phyloP scores from a whole-genome alignment of 2,329 filamentous ascomycete genomes.

The Phialophora macrospora region DNA sequence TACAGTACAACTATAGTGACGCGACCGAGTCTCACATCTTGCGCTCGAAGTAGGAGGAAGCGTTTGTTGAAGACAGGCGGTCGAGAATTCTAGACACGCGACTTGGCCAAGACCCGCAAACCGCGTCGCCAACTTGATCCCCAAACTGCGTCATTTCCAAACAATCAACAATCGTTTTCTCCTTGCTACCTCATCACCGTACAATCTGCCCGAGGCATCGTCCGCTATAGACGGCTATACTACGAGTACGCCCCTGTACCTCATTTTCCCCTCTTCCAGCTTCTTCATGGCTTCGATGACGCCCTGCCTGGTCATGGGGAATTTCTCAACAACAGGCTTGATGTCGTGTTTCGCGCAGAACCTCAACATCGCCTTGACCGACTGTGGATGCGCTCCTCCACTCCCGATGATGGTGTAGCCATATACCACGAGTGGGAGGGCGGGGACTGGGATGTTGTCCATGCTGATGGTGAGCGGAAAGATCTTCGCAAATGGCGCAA shows the following conservation, averaged over 20 bases:
- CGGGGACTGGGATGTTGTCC: slow-evolving; percentile 29
- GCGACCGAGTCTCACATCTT: not conserved
- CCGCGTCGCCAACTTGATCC: not conserved
- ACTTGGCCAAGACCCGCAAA: not conserved
- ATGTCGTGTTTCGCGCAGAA: slow-evolving; percentile 68
- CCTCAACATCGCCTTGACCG: slow-evolving; percentile 67
- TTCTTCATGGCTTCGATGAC: slow-evolving; percentile 56
- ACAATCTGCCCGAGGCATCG: not conserved
- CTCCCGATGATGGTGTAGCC: slow-evolving; percentile 28
- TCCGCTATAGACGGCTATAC: slow-evolving; percentile 2
- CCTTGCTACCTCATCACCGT: not conserved
- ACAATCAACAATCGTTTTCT: not conserved
- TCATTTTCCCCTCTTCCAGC: slow-evolving; percentile 55
- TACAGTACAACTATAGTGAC: not conserved
- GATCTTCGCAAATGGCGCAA: slow-evolving; percentile 44
- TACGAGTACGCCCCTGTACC: slow-evolving; percentile 43
- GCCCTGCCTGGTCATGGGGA: slow-evolving; percentile 59
- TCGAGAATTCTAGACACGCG: not conserved
- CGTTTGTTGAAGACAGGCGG: not conserved
- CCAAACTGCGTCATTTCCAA: slow-evolving; percentile 2
- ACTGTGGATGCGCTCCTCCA: slow-evolving; percentile 50
- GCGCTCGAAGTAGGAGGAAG: not conserved
- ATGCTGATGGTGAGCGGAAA: slow-evolving; percentile 44
- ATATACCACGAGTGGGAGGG: slow-evolving; percentile 21
- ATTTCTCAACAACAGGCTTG: slow-evolving; percentile 69